phyloP scores from a whole-genome alignment of 805 yeast species.

The Ogataea sp. region DNA sequence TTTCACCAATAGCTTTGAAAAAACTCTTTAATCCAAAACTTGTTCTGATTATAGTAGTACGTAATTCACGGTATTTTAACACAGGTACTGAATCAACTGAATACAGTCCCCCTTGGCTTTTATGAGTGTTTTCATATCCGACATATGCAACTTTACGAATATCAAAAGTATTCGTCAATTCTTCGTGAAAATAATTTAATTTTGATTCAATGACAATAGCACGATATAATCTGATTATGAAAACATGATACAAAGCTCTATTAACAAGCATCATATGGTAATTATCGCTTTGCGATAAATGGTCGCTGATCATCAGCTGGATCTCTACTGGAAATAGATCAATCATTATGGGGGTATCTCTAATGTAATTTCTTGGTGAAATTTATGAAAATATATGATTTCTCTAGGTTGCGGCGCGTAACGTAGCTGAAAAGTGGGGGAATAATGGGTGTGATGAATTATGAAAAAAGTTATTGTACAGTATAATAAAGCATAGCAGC shows the following conservation, averaged over 20 bases:
- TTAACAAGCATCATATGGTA: slow-evolving; percentile 14
- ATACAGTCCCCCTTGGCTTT: too few species aligned
- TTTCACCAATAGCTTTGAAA: slow-evolving; percentile 7
- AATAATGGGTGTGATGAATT: too few species aligned
- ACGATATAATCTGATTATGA: slow-evolving; percentile 12
- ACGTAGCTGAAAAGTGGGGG: too few species aligned
- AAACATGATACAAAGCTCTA: slow-evolving; percentile 6
- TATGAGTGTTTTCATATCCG: too few species aligned
- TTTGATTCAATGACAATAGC: slow-evolving; percentile 17
- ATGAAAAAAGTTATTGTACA: too few species aligned
- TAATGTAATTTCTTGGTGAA: too few species aligned
- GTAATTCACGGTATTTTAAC: neutral
- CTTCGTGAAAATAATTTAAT: slow-evolving; percentile 15
- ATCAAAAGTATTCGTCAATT: slow-evolving; percentile 9
- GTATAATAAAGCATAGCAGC: too few species aligned
- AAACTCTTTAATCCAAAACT: slow-evolving; percentile 16
- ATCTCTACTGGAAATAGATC: slow-evolving; percentile 19
- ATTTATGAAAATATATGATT: too few species aligned
- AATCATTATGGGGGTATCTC: slow-evolving; percentile 10
- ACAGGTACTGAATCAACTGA: too few species aligned
- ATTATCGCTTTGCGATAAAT: slow-evolving; percentile 17
- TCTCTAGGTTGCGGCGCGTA: too few species aligned
- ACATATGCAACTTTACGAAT: slow-evolving; percentile 5
- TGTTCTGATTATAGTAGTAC: slow-evolving; percentile 12
- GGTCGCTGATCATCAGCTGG: slow-evolving; percentile 8